Evolutionary conservation across 2,329 filamentous ascomycete genomes (phyloP).

Genomic region (Balansia obtecta): DNA sequence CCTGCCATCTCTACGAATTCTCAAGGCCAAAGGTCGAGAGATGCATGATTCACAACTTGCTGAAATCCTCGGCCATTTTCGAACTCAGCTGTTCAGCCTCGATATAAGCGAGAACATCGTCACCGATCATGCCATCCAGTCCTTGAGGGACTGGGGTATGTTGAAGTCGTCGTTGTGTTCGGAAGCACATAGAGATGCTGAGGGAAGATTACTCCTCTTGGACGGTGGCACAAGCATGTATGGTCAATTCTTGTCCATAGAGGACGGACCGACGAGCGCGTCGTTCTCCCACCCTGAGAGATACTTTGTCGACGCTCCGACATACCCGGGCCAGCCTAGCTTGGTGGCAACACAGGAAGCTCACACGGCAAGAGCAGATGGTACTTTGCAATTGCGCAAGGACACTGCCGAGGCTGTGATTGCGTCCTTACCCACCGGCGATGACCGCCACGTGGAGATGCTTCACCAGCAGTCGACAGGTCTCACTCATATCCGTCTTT

Average conservation of each 20-base stretch:
- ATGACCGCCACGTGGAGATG: slow-evolving; percentile 5
- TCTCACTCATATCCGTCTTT: slow-evolving; percentile 43
- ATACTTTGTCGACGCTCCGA: slow-evolving; percentile 36
- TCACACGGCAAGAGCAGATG: neutral
- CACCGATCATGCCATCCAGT: slow-evolving; percentile 29
- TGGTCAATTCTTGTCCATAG: slow-evolving; percentile 30
- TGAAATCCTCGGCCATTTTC: slow-evolving; percentile 20
- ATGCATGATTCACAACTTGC: slow-evolving; percentile 27
- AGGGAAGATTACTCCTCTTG: slow-evolving; percentile 29
- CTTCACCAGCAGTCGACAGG: slow-evolving; percentile 13
- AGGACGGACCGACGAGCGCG: slow-evolving; percentile 34
- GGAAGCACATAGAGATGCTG: slow-evolving; percentile 27
- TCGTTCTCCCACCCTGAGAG: slow-evolving; percentile 33
- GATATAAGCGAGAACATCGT: slow-evolving; percentile 41
- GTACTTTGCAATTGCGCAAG: slow-evolving; percentile 7
- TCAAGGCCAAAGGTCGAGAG: slow-evolving; percentile 37
- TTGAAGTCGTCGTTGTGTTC: slow-evolving; percentile 20
- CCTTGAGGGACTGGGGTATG: slow-evolving; percentile 20
- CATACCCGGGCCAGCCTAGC: slow-evolving; percentile 11
- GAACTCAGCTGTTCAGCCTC: slow-evolving; percentile 40
- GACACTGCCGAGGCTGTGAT: slow-evolving; percentile 18
- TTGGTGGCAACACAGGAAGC: neutral
- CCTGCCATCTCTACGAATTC: slow-evolving; percentile 34
- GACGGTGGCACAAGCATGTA: slow-evolving; percentile 20
- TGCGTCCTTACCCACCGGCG: slow-evolving; percentile 10